A percentile compares a stretch with the other conserved stretches of the same genome.
These are phyloP conservation scores for Neoboletus subvelutipes DNA, from an alignment of 768 basidiomycete species.

Conservation along the genomic window DNA sequence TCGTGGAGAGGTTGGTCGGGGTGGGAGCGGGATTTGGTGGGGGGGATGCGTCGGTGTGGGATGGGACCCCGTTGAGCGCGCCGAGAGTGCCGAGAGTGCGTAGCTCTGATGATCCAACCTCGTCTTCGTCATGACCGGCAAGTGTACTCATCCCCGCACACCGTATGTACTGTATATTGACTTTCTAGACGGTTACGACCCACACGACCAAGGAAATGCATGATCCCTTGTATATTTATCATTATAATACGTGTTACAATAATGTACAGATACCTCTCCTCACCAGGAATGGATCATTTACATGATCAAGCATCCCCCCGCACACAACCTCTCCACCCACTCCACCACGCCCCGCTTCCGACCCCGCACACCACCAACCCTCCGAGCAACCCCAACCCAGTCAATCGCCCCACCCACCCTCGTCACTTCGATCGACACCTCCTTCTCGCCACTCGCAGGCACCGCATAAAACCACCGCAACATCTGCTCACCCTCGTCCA, in stretches of 20 bases:
- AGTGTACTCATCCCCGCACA: not conserved
- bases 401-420: slow-evolving; percentile 43
- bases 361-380: not conserved
- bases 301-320: slow-evolving; percentile 26
- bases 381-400: slow-evolving; percentile 4
- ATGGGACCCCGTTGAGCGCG: slow-evolving; percentile 54
- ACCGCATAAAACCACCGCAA: slow-evolving; percentile 50
- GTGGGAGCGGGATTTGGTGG: slow-evolving; percentile 62
- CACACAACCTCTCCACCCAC: slow-evolving; percentile 17
- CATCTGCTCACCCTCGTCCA: slow-evolving; percentile 49
- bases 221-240: not conserved
- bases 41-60: slow-evolving; percentile 50
- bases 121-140: slow-evolving; percentile 5
- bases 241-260: slow-evolving; percentile 8
- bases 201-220: not conserved
- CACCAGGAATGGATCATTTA: slow-evolving; percentile 9
- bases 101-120: slow-evolving; percentile 6
- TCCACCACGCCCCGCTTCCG: not conserved
- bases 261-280: slow-evolving; percentile 6
- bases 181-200: not conserved
- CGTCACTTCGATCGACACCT: slow-evolving; percentile 42
- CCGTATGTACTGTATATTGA: not conserved
- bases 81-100: slow-evolving; percentile 40
- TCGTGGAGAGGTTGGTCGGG: slow-evolving; percentile 67
- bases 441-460: slow-evolving; percentile 28